Evolutionary conservation across 768 basidiomycete genomes (phyloP), one percentile per base, ranked within the genome.

Genomic region (Botryobasidium botryosum): DNA sequence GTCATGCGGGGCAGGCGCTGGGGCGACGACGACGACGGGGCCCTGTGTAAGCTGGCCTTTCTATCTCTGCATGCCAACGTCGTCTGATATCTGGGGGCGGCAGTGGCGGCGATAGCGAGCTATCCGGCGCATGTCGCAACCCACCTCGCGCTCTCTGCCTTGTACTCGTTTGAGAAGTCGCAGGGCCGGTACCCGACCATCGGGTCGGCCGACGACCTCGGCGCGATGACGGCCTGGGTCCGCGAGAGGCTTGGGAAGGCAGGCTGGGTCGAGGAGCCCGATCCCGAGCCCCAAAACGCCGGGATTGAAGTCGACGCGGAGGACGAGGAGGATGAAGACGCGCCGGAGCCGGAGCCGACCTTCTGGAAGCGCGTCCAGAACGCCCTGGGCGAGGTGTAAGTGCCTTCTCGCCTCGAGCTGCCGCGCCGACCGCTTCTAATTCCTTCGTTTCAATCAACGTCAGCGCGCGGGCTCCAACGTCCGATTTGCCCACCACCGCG

Each of bases 401-500:
- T 70, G 4, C 25, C 28, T 38, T 20, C 12, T 40, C n/a, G 35
- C 5, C 33, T 5, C 6, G 24, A n/a, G 20, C 13, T 12, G 23
- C 39, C 10, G 23, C 23, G 10, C 20, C 52, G 50, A 46, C 25
- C 10, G n/a, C 24, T 5, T 23, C 20, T 12, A 44, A 12, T n/a
- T 2, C 20, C 3, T 35, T 25, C 17, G 10, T 45, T 12, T n/a
- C 20, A 37, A 6, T 46, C 8, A n/a, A n/a, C n/a, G 32, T 17
- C 55, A 90, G 87, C 45, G 76, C 68, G 8, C 80, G 88, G 2
- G 68, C 86, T 6, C 84, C 82, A 2, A 77, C 71, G 0, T 78
- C 85, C 3, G 87, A 92, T 54, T 63, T 97, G 3, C 92, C 92
- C 5, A 97, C 90, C 52, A 90, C 79, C 2, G 86, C 92, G 0